Conservation (phyloP, 306 rosid species). For the Cicer bijugum region DNA sequence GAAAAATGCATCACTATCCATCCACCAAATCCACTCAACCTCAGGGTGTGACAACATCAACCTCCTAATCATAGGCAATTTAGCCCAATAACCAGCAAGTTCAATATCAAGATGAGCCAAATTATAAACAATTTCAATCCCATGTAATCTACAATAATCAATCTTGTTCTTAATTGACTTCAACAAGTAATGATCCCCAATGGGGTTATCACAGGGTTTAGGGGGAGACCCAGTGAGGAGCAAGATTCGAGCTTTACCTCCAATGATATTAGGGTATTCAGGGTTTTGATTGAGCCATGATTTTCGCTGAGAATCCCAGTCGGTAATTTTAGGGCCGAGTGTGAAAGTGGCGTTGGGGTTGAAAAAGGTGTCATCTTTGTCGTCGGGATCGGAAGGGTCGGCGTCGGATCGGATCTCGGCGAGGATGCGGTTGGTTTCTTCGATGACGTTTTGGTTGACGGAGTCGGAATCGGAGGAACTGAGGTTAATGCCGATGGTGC, state of each 20-base stretch:
- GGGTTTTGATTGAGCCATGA: constrained; percentile 73
- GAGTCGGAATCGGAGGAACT: constrained; percentile 72
- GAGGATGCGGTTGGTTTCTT: constrained; percentile 87
- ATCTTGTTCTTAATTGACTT: constrained; percentile 88
- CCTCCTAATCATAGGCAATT: constrained; percentile 85
- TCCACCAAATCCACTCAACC: constrained; percentile 99
- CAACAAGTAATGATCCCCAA: constrained; percentile 91
- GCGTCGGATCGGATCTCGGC: constrained; percentile 94
- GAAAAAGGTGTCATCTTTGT: constrained; percentile 29
- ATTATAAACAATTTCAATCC: constrained; percentile 93
- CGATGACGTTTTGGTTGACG: constrained; percentile 65
- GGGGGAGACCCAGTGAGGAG: constrained; percentile 95
- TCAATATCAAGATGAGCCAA: constrained; percentile 93
- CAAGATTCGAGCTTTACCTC: constrained; percentile 80
- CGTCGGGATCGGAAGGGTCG: constrained; percentile 58
- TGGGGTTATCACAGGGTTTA: constrained; percentile 91
- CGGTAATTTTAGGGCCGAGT: constrained; percentile 75
- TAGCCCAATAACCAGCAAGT: constrained; percentile 98
- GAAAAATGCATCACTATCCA: constrained; percentile 98
- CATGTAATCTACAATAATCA: constrained; percentile 92
- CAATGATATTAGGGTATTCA: constrained; percentile 63
- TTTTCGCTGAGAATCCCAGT: constrained; percentile 72
- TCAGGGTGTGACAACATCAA: constrained; percentile 94
- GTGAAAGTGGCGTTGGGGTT: constrained; percentile 71
- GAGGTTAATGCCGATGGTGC: constrained; percentile 85